Conservation (phyloP, 192 early-diverging fungal genomes). For the Entomortierella lignicola region DNA sequence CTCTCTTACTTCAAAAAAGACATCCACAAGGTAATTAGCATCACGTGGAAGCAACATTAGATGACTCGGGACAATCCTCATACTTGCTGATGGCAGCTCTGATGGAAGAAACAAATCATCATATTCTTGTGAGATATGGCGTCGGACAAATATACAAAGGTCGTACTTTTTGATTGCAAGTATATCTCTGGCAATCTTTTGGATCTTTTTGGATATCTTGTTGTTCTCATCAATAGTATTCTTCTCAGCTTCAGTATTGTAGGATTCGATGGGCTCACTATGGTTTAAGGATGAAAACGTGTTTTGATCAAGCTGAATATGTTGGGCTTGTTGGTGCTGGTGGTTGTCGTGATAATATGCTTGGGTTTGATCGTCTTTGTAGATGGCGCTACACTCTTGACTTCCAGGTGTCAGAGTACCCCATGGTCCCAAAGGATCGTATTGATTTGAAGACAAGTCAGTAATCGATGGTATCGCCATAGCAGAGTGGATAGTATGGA, state of each 20-base stretch:
- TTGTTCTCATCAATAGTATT: background rate
- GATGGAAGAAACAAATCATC: slow-evolving; percentile 26
- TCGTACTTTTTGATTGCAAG: slow-evolving; percentile 24
- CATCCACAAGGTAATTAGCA: slow-evolving; percentile 22
- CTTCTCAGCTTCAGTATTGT: background rate
- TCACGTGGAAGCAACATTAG: slow-evolving; percentile 19
- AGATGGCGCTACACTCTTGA: too few relatives aligned
- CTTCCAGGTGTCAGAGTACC: too few relatives aligned
- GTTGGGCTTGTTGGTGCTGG: background rate
- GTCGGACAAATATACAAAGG: slow-evolving; percentile 10
- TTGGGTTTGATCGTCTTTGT: too few relatives aligned
- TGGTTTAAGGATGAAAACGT: background rate
- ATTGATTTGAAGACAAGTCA: too few relatives aligned
- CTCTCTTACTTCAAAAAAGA: slow-evolving; percentile 30
- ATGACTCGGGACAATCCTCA: slow-evolving; percentile 11
- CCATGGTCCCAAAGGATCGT: too few relatives aligned
- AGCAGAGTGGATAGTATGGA: too few relatives aligned
- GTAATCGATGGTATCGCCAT: too few relatives aligned
- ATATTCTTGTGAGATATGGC: slow-evolving; percentile 29
- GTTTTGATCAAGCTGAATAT: background rate
- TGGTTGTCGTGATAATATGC: too few relatives aligned
- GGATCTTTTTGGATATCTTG: slow-evolving; percentile 8
- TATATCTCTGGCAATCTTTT: slow-evolving; percentile 29
- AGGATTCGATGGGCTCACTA: background rate
- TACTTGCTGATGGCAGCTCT: background rate